phyloP scores from a whole-genome alignment of 1,139 yeast species.

The Arxiozyma telluris region DNA sequence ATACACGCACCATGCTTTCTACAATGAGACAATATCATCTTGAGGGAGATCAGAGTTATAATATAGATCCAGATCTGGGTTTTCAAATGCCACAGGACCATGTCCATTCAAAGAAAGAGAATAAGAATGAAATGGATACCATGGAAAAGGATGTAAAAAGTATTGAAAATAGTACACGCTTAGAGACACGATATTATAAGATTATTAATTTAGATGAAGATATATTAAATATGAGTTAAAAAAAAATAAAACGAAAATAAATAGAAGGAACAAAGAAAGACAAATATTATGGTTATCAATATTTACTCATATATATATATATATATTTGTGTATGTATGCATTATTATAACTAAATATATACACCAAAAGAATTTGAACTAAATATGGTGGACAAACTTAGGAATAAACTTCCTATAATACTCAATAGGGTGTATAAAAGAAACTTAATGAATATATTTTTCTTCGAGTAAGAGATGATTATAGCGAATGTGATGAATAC shows the following conservation, averaged over 20 bases:
- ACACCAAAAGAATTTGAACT: constrained; percentile 28
- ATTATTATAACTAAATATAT: constrained; percentile 16
- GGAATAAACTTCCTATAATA: constrained; percentile 20
- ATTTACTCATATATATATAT: neutral
- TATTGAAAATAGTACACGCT: neutral
- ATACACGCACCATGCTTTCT: constrained; percentile 27
- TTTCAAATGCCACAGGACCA: neutral
- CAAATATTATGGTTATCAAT: neutral
- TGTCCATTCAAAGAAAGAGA: neutral
- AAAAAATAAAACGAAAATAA: too few relatives aligned
- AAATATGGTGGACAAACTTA: constrained; percentile 24
- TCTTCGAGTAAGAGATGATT: constrained; percentile 14
- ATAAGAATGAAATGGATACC: neutral
- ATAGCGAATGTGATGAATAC: constrained; percentile 16
- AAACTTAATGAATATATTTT: constrained; percentile 13
- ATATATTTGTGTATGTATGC: neutral
- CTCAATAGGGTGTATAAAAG: constrained; percentile 15
- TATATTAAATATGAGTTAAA: constrained; percentile 14
- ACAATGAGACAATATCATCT: constrained; percentile 8
- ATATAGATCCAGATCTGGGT: neutral
- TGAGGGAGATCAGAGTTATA: neutral
- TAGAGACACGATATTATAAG: constrained; percentile 23
- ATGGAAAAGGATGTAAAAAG: constrained; percentile 4
- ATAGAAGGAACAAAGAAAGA: neutral
- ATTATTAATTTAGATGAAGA: constrained; percentile 28